Base-by-base conservation (phyloP, 163 green algal genomes). In the Volvox carteri region DNA sequence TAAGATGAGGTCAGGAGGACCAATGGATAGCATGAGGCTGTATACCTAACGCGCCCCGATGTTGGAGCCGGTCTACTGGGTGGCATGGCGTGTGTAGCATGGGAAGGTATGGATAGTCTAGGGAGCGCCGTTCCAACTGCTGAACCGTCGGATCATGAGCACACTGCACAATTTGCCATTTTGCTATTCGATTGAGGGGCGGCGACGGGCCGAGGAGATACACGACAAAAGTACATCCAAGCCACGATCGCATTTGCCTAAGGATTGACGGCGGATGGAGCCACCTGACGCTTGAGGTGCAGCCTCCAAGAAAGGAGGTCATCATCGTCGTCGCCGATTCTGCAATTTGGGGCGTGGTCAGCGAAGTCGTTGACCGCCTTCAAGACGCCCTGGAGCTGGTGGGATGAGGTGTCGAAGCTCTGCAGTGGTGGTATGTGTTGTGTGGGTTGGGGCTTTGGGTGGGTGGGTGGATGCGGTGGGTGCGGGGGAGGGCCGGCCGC, bases 261-360 rank as follows among this genome's bases (percentile, higher is more conserved):
- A 8, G 54, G 28, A 30, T 5, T 65, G 28, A 65, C n/a, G n/a
- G n/a, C n/a, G n/a, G n/a, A n/a, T n/a, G n/a, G n/a, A 30, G 58
- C 33, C 25, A 81, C 83, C 83, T 81, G 83, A 0, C 83, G 67
- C 68, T 72, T 50, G 28, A 81, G 68, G 12, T 60, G 83, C 68
- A 88, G 25, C 2, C 83, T 37, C 83, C 83, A 74, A 25, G 67
- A 67, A 23, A 78, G 0, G 3, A 88, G 50, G 11, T 74, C 67
- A 14, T 88, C 83, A 11, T 72, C 81, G 5, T 44, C 65, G 18
- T 67, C 48, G 35, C 70, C 65, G 7, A 23, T 46, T 9, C 37
- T 28, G 37, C 16, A 21, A 5, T 35, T 35, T 50, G 35, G 4
- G 1, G 18, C 67, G 67, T 48, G 23, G 60, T 72, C 23, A 25